Conservation (phyloP, 164 flowering plant species). For the Hamamelis virginiana region DNA sequence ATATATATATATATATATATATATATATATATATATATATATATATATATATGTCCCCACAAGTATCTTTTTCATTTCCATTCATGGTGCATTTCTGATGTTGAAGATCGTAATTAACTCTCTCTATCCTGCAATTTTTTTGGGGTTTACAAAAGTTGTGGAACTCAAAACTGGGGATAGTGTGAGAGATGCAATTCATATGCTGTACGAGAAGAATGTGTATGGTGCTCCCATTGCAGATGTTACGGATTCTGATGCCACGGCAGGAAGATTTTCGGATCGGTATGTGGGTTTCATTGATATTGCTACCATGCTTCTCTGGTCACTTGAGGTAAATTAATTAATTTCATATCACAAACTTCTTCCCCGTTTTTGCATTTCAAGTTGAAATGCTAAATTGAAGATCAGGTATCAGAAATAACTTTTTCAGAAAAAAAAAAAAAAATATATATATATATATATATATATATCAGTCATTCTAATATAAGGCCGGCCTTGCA, state of each 20-base stretch:
- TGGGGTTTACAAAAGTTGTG: constrained; percentile 30
- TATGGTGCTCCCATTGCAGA: constrained; percentile 36
- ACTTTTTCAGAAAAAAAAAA: too few species aligned
- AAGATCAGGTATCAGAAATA: background rate
- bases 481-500: too few species aligned
- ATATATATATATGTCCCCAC: too few species aligned
- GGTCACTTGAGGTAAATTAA: constrained; percentile 41
- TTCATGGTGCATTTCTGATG: too few species aligned
- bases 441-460: too few species aligned
- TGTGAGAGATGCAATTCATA: constrained; percentile 35
- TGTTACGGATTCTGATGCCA: constrained; percentile 7
- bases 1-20: too few species aligned
- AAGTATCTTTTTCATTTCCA: too few species aligned
- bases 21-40: too few species aligned
- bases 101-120: background rate
- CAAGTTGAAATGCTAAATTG: too few species aligned
- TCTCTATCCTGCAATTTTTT: background rate
- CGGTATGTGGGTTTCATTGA: constrained; percentile 39
- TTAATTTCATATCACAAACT: background rate
- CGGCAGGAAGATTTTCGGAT: constrained; percentile 13
- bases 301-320: constrained; percentile 38
- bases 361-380: background rate
- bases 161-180: constrained; percentile 34
- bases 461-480: too few species aligned
- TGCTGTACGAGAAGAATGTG: constrained; percentile 31